phyloP scores from a whole-genome alignment of 345 rosid species.

The Gossypium turneri region DNA sequence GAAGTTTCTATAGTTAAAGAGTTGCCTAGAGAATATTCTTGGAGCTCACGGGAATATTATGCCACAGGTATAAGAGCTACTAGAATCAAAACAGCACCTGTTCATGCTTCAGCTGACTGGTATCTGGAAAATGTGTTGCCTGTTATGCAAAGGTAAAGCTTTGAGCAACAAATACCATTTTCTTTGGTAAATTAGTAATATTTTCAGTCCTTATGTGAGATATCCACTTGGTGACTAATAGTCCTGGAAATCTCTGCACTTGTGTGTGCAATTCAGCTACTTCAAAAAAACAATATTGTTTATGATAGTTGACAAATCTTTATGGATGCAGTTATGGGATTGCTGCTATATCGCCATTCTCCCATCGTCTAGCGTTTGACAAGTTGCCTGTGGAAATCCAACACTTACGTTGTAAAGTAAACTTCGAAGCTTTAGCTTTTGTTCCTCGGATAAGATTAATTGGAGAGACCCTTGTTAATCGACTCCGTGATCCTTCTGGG shows the following conservation, averaged over 20 bases:
- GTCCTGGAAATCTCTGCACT: neutral
- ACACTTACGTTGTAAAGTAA: conserved; percentile 91
- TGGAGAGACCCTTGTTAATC: conserved; percentile 63
- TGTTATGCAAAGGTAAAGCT: conserved; percentile 68
- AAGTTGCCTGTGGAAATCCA: conserved; percentile 64
- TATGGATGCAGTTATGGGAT: conserved; percentile 65
- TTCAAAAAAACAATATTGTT: neutral
- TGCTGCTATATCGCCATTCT: conserved; percentile 93
- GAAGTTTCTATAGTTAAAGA: conserved; percentile 69
- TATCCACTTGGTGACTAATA: neutral
- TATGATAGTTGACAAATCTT: neutral
- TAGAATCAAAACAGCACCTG: conserved; percentile 85
- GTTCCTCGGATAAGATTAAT: conserved; percentile 54
- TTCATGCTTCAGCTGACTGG: conserved; percentile 86
- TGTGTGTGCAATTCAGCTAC: neutral
- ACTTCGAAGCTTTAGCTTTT: conserved; percentile 73
- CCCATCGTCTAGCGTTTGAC: conserved; percentile 89
- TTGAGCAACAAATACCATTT: neutral
- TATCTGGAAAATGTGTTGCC: conserved; percentile 86
- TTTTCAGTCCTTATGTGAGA: neutral
- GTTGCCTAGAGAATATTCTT: conserved; percentile 56
- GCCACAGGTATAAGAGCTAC: conserved; percentile 91
- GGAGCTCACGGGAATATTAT: conserved; percentile 96
- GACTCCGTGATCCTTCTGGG: conserved; percentile 47
- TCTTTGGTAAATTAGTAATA: neutral